These are phyloP conservation scores for Sporothrix inflata DNA, from an alignment of 2,329 filamentous ascomycete genomes.

Conservation along the genomic window DNA sequence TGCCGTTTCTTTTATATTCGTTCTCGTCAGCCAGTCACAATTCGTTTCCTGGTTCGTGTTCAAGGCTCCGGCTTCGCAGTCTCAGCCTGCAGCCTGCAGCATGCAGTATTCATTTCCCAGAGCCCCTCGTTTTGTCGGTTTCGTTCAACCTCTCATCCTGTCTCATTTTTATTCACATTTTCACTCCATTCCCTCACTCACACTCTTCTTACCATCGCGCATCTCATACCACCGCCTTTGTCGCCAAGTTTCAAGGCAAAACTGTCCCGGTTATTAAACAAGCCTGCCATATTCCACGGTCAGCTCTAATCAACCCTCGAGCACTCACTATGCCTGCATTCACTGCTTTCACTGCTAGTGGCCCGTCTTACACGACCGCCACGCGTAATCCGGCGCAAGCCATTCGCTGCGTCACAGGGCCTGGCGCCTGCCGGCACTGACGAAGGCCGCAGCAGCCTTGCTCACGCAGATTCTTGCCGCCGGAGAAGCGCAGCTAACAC, in stretches of 20 bases:
- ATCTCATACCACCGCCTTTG: background rate
- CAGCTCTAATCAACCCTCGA: background rate
- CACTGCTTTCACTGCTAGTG: background rate
- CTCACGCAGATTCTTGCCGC: background rate
- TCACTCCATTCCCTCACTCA: background rate
- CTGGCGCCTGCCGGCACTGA: background rate
- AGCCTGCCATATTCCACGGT: background rate
- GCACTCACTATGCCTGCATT: background rate
- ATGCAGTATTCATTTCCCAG: background rate
- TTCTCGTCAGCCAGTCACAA: background rate
- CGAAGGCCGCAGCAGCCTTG: conserved; percentile 7
- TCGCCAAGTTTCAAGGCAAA: background rate
- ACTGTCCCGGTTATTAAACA: background rate
- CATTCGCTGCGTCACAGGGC: background rate
- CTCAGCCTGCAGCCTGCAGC: background rate
- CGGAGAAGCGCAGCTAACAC: background rate
- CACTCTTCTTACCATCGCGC: background rate
- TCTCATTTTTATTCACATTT: background rate
- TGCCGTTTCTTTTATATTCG: background rate
- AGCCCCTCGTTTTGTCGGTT: background rate
- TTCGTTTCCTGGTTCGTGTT: background rate
- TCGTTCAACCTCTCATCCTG: background rate
- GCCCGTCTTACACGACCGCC: background rate
- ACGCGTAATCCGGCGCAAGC: background rate
- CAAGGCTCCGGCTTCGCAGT: conserved; percentile 13